Conservation (phyloP, 2,329 filamentous ascomycete genomes). For the Aspergillus uvarum region DNA sequence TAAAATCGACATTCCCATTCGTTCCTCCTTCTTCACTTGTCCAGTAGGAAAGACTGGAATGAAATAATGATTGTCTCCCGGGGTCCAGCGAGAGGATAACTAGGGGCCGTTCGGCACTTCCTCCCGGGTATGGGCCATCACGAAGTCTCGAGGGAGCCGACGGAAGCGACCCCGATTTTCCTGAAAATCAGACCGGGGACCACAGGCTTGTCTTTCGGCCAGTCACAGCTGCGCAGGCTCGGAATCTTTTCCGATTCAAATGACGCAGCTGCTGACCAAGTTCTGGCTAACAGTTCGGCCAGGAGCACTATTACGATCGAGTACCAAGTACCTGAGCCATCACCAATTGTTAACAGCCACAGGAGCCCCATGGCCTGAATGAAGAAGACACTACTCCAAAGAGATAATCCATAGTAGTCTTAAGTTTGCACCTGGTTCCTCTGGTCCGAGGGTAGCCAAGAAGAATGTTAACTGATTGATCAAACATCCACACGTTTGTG, state of each 20-base stretch:
- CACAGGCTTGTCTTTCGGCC: neutral
- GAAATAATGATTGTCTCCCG: neutral
- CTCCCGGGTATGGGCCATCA: neutral
- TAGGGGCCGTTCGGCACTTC: neutral
- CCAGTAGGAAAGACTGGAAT: neutral
- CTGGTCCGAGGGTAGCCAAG: slow-evolving; percentile 1
- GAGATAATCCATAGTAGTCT: slow-evolving; percentile 6
- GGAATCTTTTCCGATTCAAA: slow-evolving; percentile 5
- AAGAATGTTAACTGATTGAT: slow-evolving; percentile 6
- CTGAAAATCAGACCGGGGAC: neutral
- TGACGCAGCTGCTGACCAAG: slow-evolving; percentile 4
- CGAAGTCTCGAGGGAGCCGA: neutral
- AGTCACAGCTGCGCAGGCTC: neutral
- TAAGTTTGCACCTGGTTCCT: slow-evolving; percentile 8
- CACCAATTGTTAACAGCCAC: neutral
- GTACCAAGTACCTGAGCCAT: neutral
- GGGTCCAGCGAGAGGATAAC: neutral
- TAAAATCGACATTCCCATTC: neutral
- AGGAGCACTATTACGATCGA: neutral
- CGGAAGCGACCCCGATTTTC: slow-evolving; percentile 5
- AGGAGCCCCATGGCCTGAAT: too few relatives aligned
- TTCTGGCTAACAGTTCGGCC: neutral
- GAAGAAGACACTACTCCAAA: too few relatives aligned
- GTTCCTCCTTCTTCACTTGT: too few relatives aligned
- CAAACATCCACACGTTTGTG: neutral